phyloP scores from a whole-genome alignment of 2,329 filamentous ascomycete genomes.

The Ascosphaera pollenicola region DNA sequence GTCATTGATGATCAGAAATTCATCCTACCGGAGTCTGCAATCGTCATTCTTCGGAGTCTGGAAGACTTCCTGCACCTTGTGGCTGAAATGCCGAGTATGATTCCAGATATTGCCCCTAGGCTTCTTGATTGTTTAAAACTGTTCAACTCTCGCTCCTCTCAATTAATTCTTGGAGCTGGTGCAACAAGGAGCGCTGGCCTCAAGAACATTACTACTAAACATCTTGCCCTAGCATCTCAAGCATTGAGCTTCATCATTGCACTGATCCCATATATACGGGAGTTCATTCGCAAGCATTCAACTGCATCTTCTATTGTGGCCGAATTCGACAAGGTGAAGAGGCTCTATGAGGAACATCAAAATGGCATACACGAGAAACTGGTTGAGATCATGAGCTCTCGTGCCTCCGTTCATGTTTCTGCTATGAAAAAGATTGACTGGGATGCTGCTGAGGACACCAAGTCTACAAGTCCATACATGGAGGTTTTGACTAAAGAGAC shows the following conservation, averaged over 20 bases:
- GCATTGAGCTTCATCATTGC: slow-evolving; percentile 71
- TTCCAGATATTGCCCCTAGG: slow-evolving; percentile 54
- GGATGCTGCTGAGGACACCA: slow-evolving; percentile 31
- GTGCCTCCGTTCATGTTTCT: slow-evolving; percentile 51
- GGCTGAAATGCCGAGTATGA: slow-evolving; percentile 71
- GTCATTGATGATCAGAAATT: slow-evolving; percentile 68
- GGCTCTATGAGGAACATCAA: slow-evolving; percentile 73
- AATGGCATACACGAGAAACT: slow-evolving; percentile 80
- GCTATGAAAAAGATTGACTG: slow-evolving; percentile 56
- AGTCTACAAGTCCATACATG: slow-evolving; percentile 48
- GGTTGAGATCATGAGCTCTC: slow-evolving; percentile 72
- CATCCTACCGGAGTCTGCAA: slow-evolving; percentile 63
- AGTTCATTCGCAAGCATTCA: slow-evolving; percentile 65
- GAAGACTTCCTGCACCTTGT: slow-evolving; percentile 66
- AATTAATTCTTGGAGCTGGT: slow-evolving; percentile 85
- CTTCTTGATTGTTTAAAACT: slow-evolving; percentile 73
- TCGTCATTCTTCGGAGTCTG: slow-evolving; percentile 60
- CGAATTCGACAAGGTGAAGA: slow-evolving; percentile 74
- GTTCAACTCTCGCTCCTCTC: slow-evolving; percentile 92
- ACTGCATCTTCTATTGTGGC: slow-evolving; percentile 37
- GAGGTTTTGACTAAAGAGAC: slow-evolving; percentile 76
- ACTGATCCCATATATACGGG: slow-evolving; percentile 70
- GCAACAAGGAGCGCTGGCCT: slow-evolving; percentile 73
- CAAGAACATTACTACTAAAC: slow-evolving; percentile 91
- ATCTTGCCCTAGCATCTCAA: slow-evolving; percentile 78